These are phyloP conservation scores for Elsinoe perseae DNA, from an alignment of 2,329 filamentous ascomycete species.

Conservation along the genomic window DNA sequence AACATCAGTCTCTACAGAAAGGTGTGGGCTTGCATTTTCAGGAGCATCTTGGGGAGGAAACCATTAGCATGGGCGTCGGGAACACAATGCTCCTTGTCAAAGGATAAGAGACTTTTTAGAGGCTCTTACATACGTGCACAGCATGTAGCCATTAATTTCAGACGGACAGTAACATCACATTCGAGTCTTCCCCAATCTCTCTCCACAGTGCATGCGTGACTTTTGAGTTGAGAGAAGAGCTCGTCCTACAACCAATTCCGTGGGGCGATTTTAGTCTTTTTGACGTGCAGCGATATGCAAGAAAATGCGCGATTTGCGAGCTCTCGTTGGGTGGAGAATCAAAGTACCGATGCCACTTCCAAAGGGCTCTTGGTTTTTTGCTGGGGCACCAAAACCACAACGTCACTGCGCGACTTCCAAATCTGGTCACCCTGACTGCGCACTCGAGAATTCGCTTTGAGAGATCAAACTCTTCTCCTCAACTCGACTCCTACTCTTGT, in stretches of 20 bases:
- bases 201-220: not conserved
- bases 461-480: not conserved
- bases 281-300: slow-evolving; percentile 1
- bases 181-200: not conserved
- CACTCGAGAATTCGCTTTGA: not conserved
- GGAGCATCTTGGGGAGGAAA: not conserved
- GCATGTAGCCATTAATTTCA: not conserved
- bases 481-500: not conserved
- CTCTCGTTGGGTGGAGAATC: slow-evolving; percentile 13
- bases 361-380: no score
- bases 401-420: slow-evolving; percentile 8
- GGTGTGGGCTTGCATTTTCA: not conserved
- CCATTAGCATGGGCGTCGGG: not conserved
- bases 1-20: not conserved
- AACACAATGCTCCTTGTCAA: not conserved
- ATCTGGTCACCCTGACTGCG: not conserved
- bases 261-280: not conserved
- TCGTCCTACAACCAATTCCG: not conserved
- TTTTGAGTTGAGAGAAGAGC: not conserved
- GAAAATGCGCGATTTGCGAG: slow-evolving; percentile 11
- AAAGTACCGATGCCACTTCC: not conserved
- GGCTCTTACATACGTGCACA: not conserved
- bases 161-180: not conserved
- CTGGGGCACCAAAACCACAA: slow-evolving; percentile 5
- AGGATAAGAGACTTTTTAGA: slow-evolving; percentile 4